phyloP scores from a whole-genome alignment of 768 basidiomycete genomes.

The Termitomyces sp. region DNA sequence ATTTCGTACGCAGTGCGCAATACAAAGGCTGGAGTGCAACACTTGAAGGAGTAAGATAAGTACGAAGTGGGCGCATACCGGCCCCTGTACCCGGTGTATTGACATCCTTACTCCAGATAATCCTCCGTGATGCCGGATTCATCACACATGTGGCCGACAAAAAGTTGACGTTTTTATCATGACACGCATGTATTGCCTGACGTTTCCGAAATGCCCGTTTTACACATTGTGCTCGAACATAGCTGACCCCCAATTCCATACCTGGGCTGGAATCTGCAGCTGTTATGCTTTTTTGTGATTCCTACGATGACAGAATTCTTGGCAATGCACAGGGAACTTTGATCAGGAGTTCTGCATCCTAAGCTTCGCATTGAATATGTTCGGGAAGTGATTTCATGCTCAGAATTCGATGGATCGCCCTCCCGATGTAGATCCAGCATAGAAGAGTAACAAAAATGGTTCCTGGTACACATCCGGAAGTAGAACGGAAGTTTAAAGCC shows the following conservation, averaged over 20 bases:
- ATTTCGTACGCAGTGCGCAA: not conserved
- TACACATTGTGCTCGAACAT: too few relatives aligned
- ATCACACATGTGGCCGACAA: not conserved
- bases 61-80: not conserved
- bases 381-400: not conserved
- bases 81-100: not conserved
- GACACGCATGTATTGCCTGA: not conserved
- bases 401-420: not conserved
- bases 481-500: not conserved
- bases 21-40: not conserved
- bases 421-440: conserved; percentile 4
- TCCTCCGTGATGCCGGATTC: not conserved
- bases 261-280: too few relatives aligned
- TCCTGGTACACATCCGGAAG: not conserved
- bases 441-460: conserved; percentile 1
- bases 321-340: not conserved
- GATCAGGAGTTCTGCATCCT: not conserved
- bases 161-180: not conserved
- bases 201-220: too few relatives aligned
- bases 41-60: not conserved
- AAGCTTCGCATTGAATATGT: not conserved
- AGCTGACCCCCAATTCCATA: not conserved
- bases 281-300: not conserved
- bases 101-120: not conserved
- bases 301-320: not conserved